Conservation (phyloP, 345 rosid genomes). For the Toxicodendron radicans region DNA sequence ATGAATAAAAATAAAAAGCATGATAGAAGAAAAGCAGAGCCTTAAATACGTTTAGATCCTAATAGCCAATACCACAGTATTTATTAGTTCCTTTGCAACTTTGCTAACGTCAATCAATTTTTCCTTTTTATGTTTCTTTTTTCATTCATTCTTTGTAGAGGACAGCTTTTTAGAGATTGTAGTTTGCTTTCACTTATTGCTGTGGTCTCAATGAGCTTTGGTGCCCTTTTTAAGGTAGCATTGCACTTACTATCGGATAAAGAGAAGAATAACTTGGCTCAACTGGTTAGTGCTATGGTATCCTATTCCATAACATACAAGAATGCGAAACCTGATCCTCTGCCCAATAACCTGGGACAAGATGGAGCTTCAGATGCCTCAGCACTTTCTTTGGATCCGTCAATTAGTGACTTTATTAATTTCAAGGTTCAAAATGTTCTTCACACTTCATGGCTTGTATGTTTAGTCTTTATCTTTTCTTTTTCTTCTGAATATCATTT, state of each 20-base stretch:
- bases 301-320: conserved; percentile 77
- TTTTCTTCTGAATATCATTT: conserved; percentile 16
- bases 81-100: neutral
- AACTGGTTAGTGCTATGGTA: conserved; percentile 66
- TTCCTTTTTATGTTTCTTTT: neutral
- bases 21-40: neutral
- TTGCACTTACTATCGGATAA: conserved; percentile 70
- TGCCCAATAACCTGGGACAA: conserved; percentile 36
- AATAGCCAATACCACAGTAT: neutral
- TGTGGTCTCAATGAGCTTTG: conserved; percentile 4
- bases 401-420: conserved; percentile 59
- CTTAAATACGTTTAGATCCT: neutral
- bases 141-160: neutral
- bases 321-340: conserved; percentile 48
- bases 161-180: neutral
- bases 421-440: conserved; percentile 58
- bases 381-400: conserved; percentile 69
- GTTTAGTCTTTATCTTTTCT: neutral
- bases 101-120: neutral
- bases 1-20: neutral
- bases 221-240: conserved; percentile 62
- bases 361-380: conserved; percentile 51
- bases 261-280: conserved; percentile 67
- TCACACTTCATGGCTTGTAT: conserved; percentile 6
- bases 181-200: conserved; percentile 3